Percentiles rank a stretch among this genome's conserved stretches.
phyloP scores from a whole-genome alignment of 805 yeast genomes.

The Yarrowia yakushimensis region DNA sequence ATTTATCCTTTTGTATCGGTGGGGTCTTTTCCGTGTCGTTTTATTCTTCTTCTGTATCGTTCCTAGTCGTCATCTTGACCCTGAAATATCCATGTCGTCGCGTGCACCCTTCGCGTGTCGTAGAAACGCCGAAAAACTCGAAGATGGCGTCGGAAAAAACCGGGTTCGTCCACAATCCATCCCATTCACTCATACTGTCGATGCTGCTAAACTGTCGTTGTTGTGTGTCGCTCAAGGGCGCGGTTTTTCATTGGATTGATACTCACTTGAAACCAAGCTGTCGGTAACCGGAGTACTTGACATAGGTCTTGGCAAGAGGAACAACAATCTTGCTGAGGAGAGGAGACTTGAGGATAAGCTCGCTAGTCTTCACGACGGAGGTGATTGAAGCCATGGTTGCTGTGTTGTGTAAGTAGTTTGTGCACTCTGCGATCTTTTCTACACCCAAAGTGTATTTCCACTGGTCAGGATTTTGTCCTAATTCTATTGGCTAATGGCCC shows the following conservation, averaged over 20 bases:
- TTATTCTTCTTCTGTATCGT: background rate
- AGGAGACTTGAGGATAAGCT: constrained; percentile 78
- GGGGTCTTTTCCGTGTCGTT: background rate
- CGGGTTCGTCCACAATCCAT: background rate
- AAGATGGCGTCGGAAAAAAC: background rate
- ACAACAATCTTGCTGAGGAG: constrained; percentile 67
- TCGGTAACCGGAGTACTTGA: constrained; percentile 84
- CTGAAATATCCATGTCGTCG: background rate
- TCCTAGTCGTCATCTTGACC: background rate
- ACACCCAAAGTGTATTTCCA: constrained; percentile 24
- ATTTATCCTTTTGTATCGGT: background rate
- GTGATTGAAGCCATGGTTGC: constrained; percentile 39
- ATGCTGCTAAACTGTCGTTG: background rate
- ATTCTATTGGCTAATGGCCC: constrained; percentile 23
- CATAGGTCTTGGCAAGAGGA: constrained; percentile 76
- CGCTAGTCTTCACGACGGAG: constrained; percentile 46
- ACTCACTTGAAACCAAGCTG: constrained; percentile 70
- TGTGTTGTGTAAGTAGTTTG: constrained; percentile 24
- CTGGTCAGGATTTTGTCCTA: constrained; percentile 25
- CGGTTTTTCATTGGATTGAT: background rate
- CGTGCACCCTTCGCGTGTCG: background rate
- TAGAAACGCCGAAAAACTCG: background rate
- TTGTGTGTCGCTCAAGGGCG: background rate
- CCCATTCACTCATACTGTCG: background rate
- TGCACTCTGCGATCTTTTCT: constrained; percentile 24